Evolutionary conservation across 805 yeast species (phyloP), one percentile per base, ranked within the genome.

Genomic region (Hanseniaspora nectarophila): DNA sequence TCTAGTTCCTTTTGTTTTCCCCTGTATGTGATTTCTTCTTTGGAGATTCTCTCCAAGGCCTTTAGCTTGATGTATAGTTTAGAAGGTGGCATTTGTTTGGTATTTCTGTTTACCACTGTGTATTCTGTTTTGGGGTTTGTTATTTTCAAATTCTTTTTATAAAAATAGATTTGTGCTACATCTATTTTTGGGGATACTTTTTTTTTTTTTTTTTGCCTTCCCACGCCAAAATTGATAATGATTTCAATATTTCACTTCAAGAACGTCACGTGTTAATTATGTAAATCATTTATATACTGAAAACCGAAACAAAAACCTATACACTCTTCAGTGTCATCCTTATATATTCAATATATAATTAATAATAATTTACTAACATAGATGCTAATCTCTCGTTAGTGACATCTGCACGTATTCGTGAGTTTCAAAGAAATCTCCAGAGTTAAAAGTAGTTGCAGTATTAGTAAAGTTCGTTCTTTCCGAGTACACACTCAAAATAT

Each of bases 11-110:
- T 63, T 34, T 76, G 70, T 59, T 85, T 95, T 52, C 73, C 69
- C 24, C 72, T 68, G 62, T 85, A 86, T 32, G 77, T 69, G 12
- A 61, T 61, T 56, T 80, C 80, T 62, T 87, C 95, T 57, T 83
- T 83, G 37, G 80, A 59, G 15, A 87, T 69, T 56, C 95, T 72
- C 55, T 74, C 73, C 47, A 86, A 70, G 1, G 95, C 88, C 54
- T 75, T 77, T 34, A 75, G 72, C 58, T 84, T 85, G 63, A 86
- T 83, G 59, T 82, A 84, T 38, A 84, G 66, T 55, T 73, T 78
- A 1, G 85, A 70, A 29, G 90, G 92, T 1, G 86, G 73, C 84
- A 82, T 82, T 4, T 31, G n/a, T 31, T 31, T n/a, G n/a, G n/a
- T n/a, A 13, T 62, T n/a, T 33, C 23, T 12, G 5, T 28, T 18